phyloP scores from a whole-genome alignment of 2,329 filamentous ascomycete species.

The Cladosporium sp. region DNA sequence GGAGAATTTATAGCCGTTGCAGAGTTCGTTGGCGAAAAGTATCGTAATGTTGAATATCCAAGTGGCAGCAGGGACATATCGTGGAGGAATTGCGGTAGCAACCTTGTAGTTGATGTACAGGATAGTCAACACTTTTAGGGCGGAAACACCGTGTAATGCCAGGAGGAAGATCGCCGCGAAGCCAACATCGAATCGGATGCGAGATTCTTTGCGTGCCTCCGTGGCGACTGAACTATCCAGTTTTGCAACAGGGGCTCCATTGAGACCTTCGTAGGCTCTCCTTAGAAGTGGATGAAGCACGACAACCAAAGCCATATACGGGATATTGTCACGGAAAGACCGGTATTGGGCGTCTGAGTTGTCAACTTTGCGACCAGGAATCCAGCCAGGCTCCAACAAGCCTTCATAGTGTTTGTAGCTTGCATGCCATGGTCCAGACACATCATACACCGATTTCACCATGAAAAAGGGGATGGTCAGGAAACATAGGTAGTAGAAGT shows the following conservation, averaged over 20 bases:
- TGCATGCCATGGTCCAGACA: slow-evolving; percentile 81
- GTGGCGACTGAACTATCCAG: neutral
- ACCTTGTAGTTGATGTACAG: slow-evolving; percentile 78
- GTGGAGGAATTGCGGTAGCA: slow-evolving; percentile 65
- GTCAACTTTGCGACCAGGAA: slow-evolving; percentile 88
- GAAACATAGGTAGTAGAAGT: slow-evolving; percentile 71
- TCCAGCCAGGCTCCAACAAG: slow-evolving; percentile 78
- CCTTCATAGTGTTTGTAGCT: slow-evolving; percentile 71
- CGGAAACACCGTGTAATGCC: slow-evolving; percentile 79
- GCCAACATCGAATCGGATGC: slow-evolving; percentile 64
- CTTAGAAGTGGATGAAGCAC: slow-evolving; percentile 76
- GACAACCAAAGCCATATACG: slow-evolving; percentile 70
- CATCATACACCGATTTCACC: slow-evolving; percentile 84
- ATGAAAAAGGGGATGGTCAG: slow-evolving; percentile 67
- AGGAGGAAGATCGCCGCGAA: slow-evolving; percentile 78
- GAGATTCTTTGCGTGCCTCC: slow-evolving; percentile 12
- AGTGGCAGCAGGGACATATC: slow-evolving; percentile 68
- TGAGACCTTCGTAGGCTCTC: slow-evolving; percentile 59
- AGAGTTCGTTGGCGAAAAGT: slow-evolving; percentile 86
- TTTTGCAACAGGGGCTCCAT: neutral
- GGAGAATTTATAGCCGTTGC: slow-evolving; percentile 69
- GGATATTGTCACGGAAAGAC: slow-evolving; percentile 80
- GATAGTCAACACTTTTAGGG: slow-evolving; percentile 75
- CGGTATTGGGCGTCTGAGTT: slow-evolving; percentile 85
- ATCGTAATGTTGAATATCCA: slow-evolving; percentile 87